Evolutionary conservation across 495 filamentous ascomycete genomes (phyloP).

Genomic region (Thermochaetoides thermophila): DNA sequence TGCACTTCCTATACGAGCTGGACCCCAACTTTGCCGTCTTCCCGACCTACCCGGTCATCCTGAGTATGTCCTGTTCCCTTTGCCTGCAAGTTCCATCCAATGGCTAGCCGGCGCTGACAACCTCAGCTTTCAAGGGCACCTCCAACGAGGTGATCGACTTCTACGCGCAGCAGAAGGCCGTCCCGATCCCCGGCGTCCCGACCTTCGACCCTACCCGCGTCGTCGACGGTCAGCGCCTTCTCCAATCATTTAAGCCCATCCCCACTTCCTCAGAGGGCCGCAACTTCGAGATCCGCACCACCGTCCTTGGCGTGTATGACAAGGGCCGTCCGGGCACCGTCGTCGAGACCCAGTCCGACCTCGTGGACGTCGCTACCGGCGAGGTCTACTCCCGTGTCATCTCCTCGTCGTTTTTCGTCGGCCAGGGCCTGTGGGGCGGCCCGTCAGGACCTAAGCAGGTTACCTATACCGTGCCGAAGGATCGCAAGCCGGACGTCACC

Average conservation of each 20-base stretch:
- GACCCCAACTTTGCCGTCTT: slow-evolving; percentile 73
- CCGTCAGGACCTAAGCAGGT: slow-evolving; percentile 71
- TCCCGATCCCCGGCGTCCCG: slow-evolving; percentile 60
- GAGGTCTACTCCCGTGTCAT: slow-evolving; percentile 58
- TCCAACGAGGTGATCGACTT: slow-evolving; percentile 73
- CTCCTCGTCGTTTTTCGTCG: slow-evolving; percentile 62
- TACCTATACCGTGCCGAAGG: slow-evolving; percentile 60
- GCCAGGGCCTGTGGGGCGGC: slow-evolving; percentile 77
- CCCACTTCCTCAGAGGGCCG: slow-evolving; percentile 56
- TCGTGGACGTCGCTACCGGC: slow-evolving; percentile 54
- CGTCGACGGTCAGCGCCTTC: slow-evolving; percentile 74
- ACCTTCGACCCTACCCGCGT: slow-evolving; percentile 58
- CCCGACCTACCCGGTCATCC: slow-evolving; percentile 73
- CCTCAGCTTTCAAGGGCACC: slow-evolving; percentile 65
- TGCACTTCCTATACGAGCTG: slow-evolving; percentile 82
- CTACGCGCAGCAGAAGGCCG: slow-evolving; percentile 47
- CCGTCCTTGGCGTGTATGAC: slow-evolving; percentile 79
- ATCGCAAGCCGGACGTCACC: slow-evolving; percentile 58
- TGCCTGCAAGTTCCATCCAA: not conserved
- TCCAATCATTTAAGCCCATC: slow-evolving; percentile 64
- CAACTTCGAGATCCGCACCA: slow-evolving; percentile 62
- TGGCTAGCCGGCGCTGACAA: not conserved
- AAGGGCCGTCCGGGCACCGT: slow-evolving; percentile 78
- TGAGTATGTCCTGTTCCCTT: slow-evolving; percentile 37
- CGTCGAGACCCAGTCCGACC: slow-evolving; percentile 61